These are phyloP conservation scores for Phytopythium aichiense DNA, from an alignment of 352 stramenopile species.

Conservation along the genomic window DNA sequence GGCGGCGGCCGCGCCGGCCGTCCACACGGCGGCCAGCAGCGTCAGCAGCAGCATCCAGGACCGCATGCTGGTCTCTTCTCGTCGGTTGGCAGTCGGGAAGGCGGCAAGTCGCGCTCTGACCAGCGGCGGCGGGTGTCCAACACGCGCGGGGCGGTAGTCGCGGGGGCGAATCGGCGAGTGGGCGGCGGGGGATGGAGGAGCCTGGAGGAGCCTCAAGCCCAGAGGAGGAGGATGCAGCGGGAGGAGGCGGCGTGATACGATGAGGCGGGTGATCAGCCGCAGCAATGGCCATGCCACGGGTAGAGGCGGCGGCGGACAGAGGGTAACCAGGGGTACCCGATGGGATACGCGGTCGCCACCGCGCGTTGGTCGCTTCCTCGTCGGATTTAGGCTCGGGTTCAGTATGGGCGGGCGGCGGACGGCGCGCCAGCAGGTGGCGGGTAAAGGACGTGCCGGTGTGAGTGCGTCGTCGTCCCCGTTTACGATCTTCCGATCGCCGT, in stretches of 20 bases:
- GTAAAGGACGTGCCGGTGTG: background rate
- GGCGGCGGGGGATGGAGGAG: background rate
- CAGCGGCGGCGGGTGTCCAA: constrained; percentile 7
- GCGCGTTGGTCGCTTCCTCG: background rate
- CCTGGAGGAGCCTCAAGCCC: too few relatives aligned
- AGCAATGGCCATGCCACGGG: background rate
- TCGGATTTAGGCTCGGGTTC: too few relatives aligned
- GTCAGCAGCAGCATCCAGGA: constrained; percentile 15
- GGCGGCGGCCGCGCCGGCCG: constrained; percentile 9
- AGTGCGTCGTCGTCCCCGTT: too few relatives aligned
- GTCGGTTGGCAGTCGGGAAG: constrained; percentile 1
- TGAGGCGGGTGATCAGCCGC: background rate
- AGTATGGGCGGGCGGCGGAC: too few relatives aligned
- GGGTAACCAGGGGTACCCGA: background rate
- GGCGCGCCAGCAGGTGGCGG: too few relatives aligned
- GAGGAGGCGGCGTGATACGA: background rate
- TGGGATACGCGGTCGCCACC: background rate
- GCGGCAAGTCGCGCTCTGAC: too few relatives aligned
- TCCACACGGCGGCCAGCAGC: constrained; percentile 14
- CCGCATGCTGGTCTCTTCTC: constrained; percentile 13
- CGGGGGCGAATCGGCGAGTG: background rate
- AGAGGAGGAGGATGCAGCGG: background rate
- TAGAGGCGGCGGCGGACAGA: background rate
- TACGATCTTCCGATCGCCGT: too few relatives aligned
- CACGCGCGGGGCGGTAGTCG: background rate